A percentile compares a stretch with the other conserved stretches of the same genome.
These are phyloP conservation scores for Arthroderma sp. DNA, from an alignment of 2,329 filamentous ascomycete genomes.

Conservation along the genomic window DNA sequence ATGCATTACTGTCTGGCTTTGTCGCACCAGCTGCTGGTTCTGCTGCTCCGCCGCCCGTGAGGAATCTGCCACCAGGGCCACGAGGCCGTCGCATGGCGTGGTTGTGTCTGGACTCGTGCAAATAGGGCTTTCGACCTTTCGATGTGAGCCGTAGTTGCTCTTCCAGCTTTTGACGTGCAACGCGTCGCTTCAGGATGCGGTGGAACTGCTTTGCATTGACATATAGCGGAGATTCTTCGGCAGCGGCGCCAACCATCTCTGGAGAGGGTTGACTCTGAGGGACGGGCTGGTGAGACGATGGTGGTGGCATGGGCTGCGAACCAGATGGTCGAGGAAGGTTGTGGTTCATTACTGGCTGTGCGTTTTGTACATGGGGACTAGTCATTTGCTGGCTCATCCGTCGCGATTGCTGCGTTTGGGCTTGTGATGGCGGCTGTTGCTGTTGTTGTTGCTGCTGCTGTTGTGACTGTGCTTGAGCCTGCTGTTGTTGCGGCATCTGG, in stretches of 20 bases:
- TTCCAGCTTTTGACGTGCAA: slow-evolving; percentile 85
- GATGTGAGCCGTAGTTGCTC: slow-evolving; percentile 83
- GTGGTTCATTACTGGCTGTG: slow-evolving; percentile 66
- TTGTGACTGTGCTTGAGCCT: slow-evolving; percentile 19
- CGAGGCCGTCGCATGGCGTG: slow-evolving; percentile 93
- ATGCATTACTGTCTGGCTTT: slow-evolving; percentile 24
- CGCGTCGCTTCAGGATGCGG: slow-evolving; percentile 83
- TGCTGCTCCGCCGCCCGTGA: slow-evolving; percentile 91
- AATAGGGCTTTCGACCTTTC: slow-evolving; percentile 90
- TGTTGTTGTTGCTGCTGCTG: slow-evolving; percentile 33
- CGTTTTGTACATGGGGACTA: slow-evolving; percentile 42
- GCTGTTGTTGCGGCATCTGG: slow-evolving; percentile 15
- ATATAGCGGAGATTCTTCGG: slow-evolving; percentile 87
- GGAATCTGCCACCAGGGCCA: slow-evolving; percentile 84
- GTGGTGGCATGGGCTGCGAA: slow-evolving; percentile 36
- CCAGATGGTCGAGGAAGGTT: slow-evolving; percentile 38
- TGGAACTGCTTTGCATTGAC: slow-evolving; percentile 99
- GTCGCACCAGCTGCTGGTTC: slow-evolving; percentile 23
- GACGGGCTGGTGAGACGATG: slow-evolving; percentile 43
- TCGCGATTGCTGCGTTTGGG: slow-evolving; percentile 34
- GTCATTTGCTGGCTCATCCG: slow-evolving; percentile 58
- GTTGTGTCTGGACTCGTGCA: slow-evolving; percentile 95
- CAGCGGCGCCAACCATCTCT: slow-evolving; percentile 57
- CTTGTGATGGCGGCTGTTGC: slow-evolving; percentile 22
- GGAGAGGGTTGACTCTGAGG: slow-evolving; percentile 63